Percentiles rank a stretch among this genome's conserved stretches.
phyloP scores from a whole-genome alignment of 2,329 filamentous ascomycete species.

The Pseudogymnoascus sp. region DNA sequence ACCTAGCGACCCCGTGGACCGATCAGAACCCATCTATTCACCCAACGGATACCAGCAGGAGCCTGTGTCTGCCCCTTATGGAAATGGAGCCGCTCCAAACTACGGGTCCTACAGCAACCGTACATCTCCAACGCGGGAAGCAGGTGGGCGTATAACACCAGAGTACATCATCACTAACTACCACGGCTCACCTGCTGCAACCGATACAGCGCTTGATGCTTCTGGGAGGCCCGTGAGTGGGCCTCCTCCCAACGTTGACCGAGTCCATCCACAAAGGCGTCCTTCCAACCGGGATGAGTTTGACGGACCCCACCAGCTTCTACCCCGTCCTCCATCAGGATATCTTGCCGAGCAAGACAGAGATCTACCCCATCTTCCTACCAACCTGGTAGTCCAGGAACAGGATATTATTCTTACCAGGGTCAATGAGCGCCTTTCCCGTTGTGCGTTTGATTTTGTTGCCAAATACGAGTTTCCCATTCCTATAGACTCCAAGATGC shows the following conservation, averaged over 20 bases:
- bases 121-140: conserved; percentile 23
- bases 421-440: conserved; percentile 77
- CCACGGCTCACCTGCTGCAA: conserved; percentile 48
- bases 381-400: conserved; percentile 73
- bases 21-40: conserved; percentile 24
- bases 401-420: conserved; percentile 73
- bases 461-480: conserved; percentile 89
- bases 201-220: conserved; percentile 53
- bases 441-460: conserved; percentile 83
- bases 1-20: conserved; percentile 18
- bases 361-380: conserved; percentile 73
- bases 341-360: conserved; percentile 69
- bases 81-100: conserved; percentile 22
- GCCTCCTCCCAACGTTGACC: conserved; percentile 38
- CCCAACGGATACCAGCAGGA: conserved; percentile 24
- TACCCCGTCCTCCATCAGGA: conserved; percentile 63
- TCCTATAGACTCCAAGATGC: conserved; percentile 62
- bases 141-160: conserved; percentile 27
- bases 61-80: conserved; percentile 23
- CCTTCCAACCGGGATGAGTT: conserved; percentile 83
- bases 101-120: conserved; percentile 24
- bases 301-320: conserved; percentile 76
- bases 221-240: conserved; percentile 36
- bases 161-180: conserved; percentile 31
- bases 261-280: conserved; percentile 50